phyloP scores from a whole-genome alignment of 352 stramenopile genomes.

The Phytophthora ramorum region DNA sequence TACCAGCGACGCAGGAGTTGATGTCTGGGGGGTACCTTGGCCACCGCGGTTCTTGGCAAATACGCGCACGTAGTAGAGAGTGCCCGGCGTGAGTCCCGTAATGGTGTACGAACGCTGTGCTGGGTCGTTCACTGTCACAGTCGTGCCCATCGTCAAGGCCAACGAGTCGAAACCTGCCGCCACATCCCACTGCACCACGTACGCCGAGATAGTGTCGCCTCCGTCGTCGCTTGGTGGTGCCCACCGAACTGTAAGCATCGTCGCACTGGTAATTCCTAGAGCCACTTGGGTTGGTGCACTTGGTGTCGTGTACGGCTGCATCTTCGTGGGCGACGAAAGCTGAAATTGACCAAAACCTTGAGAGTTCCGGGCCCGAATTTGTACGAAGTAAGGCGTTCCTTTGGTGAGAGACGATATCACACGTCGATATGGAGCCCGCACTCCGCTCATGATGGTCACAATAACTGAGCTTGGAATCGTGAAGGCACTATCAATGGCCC shows the following conservation, averaged over 20 bases:
- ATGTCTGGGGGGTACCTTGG: constrained; percentile 57
- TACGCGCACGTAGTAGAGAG: constrained; percentile 91
- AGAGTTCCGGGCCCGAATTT: constrained; percentile 70
- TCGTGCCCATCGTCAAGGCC: constrained; percentile 63
- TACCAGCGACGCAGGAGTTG: constrained; percentile 56
- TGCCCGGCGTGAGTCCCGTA: constrained; percentile 78
- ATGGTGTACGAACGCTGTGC: constrained; percentile 80
- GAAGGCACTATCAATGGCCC: constrained; percentile 83
- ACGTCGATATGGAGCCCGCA: constrained; percentile 57
- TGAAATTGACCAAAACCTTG: constrained; percentile 84
- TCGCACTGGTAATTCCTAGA: constrained; percentile 78
- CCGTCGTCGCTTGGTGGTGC: constrained; percentile 85
- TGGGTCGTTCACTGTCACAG: constrained; percentile 57
- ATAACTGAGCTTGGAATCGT: constrained; percentile 42
- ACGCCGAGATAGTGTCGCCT: constrained; percentile 88
- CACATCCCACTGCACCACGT: constrained; percentile 94
- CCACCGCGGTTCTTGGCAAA: constrained; percentile 77
- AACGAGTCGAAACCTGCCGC: constrained; percentile 90
- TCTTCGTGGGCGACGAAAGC: constrained; percentile 78
- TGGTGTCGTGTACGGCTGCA: constrained; percentile 93
- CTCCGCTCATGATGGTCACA: constrained; percentile 63
- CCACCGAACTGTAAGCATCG: constrained; percentile 93
- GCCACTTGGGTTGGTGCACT: constrained; percentile 88
- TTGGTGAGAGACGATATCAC: constrained; percentile 70
- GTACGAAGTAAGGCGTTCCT: constrained; percentile 73